A percentile compares a stretch with the other conserved stretches of the same genome.
Evolutionary conservation across 2,329 filamentous ascomycete genomes (phyloP).

Genomic region (Piedraia hortae): DNA sequence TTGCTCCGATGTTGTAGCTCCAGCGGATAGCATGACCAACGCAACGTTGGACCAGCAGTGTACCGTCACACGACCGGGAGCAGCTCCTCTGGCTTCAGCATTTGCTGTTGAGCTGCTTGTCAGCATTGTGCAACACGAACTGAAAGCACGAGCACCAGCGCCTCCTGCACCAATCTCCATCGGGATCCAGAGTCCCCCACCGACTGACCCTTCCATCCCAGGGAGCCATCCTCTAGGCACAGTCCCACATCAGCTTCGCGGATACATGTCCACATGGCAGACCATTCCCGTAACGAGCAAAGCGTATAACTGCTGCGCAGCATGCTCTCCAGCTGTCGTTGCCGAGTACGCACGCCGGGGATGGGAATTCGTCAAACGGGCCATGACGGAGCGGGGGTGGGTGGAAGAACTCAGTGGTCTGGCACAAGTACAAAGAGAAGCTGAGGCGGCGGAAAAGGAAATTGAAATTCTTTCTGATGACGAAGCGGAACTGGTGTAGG

Average conservation of each 20-base stretch:
- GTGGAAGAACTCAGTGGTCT: conserved; percentile 51
- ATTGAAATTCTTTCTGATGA: conserved; percentile 11
- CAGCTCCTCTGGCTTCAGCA: conserved; percentile 76
- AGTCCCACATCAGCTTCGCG: conserved; percentile 56
- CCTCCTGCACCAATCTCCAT: conserved; percentile 6
- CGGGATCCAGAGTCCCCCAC: conserved; percentile 10
- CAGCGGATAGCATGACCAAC: conserved; percentile 77
- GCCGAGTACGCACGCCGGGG: conserved; percentile 37
- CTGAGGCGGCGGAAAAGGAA: conserved; percentile 20
- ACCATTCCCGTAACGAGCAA: conserved; percentile 45
- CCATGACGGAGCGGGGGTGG: conserved; percentile 47
- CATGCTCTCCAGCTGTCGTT: conserved; percentile 45
- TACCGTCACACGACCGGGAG: conserved; percentile 79
- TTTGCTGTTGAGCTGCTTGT: conserved; percentile 73
- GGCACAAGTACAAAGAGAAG: conserved; percentile 32
- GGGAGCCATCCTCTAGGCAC: conserved; percentile 30
- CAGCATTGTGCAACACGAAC: conserved; percentile 48
- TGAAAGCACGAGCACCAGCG: conserved; percentile 15
- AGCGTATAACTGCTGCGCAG: conserved; percentile 58
- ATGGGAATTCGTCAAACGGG: conserved; percentile 52
- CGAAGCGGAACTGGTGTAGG: conserved; percentile 3
- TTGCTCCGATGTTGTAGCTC: conserved; percentile 91
- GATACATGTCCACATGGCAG: conserved; percentile 46
- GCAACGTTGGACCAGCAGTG: conserved; percentile 94
- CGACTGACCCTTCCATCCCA: conserved; percentile 9